Percentiles rank a stretch among this genome's conserved stretches.
phyloP scores from a whole-genome alignment of 2,329 filamentous ascomycete genomes.

The Domatiomyces globalis region DNA sequence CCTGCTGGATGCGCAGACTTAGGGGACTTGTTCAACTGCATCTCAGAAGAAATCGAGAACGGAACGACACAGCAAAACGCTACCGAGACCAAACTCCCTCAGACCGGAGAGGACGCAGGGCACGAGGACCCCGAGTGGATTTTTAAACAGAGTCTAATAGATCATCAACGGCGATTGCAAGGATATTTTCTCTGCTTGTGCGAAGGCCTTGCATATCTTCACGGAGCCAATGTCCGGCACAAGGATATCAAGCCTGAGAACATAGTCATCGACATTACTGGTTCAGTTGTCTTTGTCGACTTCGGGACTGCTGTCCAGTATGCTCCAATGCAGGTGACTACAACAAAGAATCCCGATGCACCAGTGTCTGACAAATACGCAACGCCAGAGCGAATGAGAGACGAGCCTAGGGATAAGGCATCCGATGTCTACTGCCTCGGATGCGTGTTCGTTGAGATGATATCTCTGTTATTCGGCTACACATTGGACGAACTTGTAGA shows the following conservation, averaged over 20 bases:
- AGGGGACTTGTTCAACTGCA: constrained; percentile 2
- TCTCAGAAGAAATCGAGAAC: not conserved
- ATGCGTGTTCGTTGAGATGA: constrained; percentile 1
- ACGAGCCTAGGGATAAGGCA: not conserved
- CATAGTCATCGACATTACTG: constrained; percentile 7
- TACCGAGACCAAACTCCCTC: not conserved
- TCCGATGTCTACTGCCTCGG: constrained; percentile 2
- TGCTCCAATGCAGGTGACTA: not conserved
- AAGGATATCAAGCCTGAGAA: constrained; percentile 14
- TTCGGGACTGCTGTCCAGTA: not conserved
- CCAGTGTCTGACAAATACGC: not conserved
- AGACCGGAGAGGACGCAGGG: not conserved
- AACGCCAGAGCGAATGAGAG: not conserved
- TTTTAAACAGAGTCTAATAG: not conserved
- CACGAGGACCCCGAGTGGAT: no score
- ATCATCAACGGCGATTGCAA: not conserved
- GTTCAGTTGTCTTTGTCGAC: not conserved
- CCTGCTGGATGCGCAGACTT: constrained; percentile 5
- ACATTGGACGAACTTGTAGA: not conserved
- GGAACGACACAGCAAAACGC: not conserved
- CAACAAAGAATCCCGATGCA: not conserved
- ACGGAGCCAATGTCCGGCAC: constrained; percentile 6
- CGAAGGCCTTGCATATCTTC: constrained; percentile 8
- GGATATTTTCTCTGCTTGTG: constrained; percentile 2
- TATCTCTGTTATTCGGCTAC: constrained; percentile 1